phyloP scores from a whole-genome alignment of 805 yeast genomes.

The Candida schatavii region DNA sequence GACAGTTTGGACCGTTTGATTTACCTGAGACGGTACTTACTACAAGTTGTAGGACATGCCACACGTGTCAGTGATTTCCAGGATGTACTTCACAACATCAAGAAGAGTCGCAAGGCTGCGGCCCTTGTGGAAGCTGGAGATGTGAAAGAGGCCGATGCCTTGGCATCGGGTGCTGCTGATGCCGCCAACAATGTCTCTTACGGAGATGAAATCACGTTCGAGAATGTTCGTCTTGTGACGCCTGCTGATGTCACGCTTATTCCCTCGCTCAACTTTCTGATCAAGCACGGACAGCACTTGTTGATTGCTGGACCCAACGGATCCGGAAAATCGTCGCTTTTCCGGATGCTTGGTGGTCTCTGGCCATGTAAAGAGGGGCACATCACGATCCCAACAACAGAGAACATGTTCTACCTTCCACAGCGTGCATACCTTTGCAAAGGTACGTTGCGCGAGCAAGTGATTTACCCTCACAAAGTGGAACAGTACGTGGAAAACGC shows the following conservation, averaged over 20 bases:
- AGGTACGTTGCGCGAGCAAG: slow-evolving; percentile 81
- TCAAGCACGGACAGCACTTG: slow-evolving; percentile 79
- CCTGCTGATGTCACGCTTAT: slow-evolving; percentile 79
- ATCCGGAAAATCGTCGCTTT: slow-evolving; percentile 90
- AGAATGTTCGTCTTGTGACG: slow-evolving; percentile 75
- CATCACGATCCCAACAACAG: slow-evolving; percentile 61
- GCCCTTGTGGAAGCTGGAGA: background rate
- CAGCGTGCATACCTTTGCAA: slow-evolving; percentile 85
- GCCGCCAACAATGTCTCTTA: slow-evolving; percentile 24
- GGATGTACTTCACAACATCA: slow-evolving; percentile 53
- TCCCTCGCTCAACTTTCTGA: slow-evolving; percentile 61
- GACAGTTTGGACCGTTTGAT: slow-evolving; percentile 86
- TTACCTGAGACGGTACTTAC: slow-evolving; percentile 77
- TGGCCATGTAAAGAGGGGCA: slow-evolving; percentile 75
- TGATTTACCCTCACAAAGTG: slow-evolving; percentile 79
- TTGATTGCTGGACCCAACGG: slow-evolving; percentile 95
- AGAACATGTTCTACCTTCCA: slow-evolving; percentile 81
- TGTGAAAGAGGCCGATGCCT: slow-evolving; percentile 11
- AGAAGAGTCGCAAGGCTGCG: slow-evolving; percentile 11
- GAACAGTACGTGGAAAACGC: slow-evolving; percentile 46
- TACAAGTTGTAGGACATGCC: slow-evolving; percentile 81
- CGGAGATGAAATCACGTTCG: slow-evolving; percentile 63
- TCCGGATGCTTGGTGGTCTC: slow-evolving; percentile 85
- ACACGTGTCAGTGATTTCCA: slow-evolving; percentile 70
- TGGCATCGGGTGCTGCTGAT: slow-evolving; percentile 10